These are phyloP conservation scores for Spiromastix sp. DNA, from an alignment of 2,329 filamentous ascomycete genomes.

Conservation along the genomic window DNA sequence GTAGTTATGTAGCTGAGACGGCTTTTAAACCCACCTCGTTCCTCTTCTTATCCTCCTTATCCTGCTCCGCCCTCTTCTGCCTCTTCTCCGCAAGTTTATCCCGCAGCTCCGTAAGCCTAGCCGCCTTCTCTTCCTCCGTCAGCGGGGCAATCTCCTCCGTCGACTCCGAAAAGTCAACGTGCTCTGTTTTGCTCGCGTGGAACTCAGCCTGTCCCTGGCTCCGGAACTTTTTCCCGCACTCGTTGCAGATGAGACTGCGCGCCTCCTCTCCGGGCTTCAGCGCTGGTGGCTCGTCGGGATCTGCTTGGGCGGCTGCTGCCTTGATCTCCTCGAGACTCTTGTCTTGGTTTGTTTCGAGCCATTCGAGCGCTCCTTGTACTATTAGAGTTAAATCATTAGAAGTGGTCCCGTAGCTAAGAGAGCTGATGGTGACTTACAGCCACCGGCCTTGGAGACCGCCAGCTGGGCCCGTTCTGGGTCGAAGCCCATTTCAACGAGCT, in stretches of 20 bases:
- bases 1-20: too few species aligned
- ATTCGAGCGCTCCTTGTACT: conserved; percentile 87
- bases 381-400: too few species aligned
- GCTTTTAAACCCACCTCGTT: conserved; percentile 14
- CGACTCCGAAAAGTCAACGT: conserved; percentile 85
- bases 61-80: conserved; percentile 9
- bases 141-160: conserved; percentile 84
- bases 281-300: conserved; percentile 50
- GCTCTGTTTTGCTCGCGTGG: conserved; percentile 83
- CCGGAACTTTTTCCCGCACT: conserved; percentile 85
- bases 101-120: conserved; percentile 43
- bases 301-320: conserved; percentile 38
- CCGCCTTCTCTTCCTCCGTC: conserved; percentile 82
- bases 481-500: conserved; percentile 63
- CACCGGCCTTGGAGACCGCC: conserved; percentile 73
- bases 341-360: conserved; percentile 87
- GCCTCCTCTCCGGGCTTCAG: conserved; percentile 62
- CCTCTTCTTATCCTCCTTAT: conserved; percentile 13
- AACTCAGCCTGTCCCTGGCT: conserved; percentile 74
- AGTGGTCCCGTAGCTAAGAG: conserved; percentile 9
- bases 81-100: conserved; percentile 11
- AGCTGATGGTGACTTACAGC: conserved; percentile 45
- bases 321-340: conserved; percentile 47
- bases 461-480: conserved; percentile 71
- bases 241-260: conserved; percentile 81